These are phyloP conservation scores for Yamadazyma dendronema DNA, from an alignment of 1,139 yeast genomes.

Conservation along the genomic window DNA sequence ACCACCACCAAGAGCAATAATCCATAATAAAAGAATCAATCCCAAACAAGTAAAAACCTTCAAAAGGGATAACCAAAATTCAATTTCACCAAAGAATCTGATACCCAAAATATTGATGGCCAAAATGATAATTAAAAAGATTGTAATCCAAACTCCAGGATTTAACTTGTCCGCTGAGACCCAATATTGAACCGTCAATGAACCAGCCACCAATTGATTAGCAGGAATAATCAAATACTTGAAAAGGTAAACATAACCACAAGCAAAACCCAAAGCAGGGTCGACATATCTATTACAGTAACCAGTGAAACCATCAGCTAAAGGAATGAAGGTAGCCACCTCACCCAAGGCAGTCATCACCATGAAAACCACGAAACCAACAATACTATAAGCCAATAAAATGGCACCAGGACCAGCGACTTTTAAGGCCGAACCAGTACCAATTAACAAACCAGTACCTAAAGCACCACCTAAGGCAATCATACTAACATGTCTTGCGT, in stretches of 20 bases:
- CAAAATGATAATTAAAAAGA: conserved; percentile 46
- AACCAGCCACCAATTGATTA: conserved; percentile 59
- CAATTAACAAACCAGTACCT: conserved; percentile 70
- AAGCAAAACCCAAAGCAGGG: conserved; percentile 72
- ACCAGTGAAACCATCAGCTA: conserved; percentile 69
- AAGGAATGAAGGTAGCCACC: conserved; percentile 69
- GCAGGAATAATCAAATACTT: conserved; percentile 64
- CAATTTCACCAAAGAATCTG: conserved; percentile 63
- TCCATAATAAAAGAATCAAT: conserved; percentile 46
- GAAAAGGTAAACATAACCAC: conserved; percentile 64
- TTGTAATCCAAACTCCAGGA: conserved; percentile 61
- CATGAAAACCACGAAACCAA: conserved; percentile 64
- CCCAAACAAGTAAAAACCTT: conserved; percentile 59
- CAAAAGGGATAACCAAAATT: conserved; percentile 62
- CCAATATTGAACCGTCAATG: conserved; percentile 65
- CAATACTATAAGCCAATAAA: conserved; percentile 56
- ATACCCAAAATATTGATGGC: conserved; percentile 62
- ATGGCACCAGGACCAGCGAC: conserved; percentile 72
- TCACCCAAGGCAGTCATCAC: conserved; percentile 75
- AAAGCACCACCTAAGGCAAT: conserved; percentile 19
- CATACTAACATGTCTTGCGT: conserved; percentile 75
- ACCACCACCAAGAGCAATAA: conserved; percentile 56
- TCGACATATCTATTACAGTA: conserved; percentile 68
- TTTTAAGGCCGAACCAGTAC: conserved; percentile 63
- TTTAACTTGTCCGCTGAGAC: conserved; percentile 43